These are phyloP conservation scores for Xerocomellus amylosporus DNA, from an alignment of 768 basidiomycete species.

Conservation along the genomic window DNA sequence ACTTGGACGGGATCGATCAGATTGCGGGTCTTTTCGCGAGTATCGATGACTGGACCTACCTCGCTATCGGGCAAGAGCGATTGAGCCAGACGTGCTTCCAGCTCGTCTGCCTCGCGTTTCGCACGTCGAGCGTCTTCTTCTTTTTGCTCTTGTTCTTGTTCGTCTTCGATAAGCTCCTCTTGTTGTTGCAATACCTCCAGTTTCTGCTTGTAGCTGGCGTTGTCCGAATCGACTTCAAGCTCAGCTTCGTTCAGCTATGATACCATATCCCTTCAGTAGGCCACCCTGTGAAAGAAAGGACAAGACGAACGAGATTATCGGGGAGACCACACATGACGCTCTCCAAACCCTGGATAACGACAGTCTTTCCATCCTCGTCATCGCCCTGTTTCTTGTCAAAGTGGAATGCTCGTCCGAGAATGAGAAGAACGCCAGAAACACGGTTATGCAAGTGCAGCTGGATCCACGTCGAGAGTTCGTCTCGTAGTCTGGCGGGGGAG, in stretches of 20 bases:
- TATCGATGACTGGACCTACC: slow-evolving; percentile 39
- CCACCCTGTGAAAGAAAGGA: no score
- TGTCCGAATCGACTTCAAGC: slow-evolving; percentile 90
- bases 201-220: slow-evolving; percentile 96
- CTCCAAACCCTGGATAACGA: slow-evolving; percentile 78
- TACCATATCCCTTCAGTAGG: background rate
- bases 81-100: slow-evolving; percentile 75
- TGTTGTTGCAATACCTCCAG: slow-evolving; percentile 97
- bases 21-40: no score
- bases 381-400: slow-evolving; percentile 77
- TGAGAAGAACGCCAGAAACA: slow-evolving; percentile 89
- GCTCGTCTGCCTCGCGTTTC: slow-evolving; percentile 75
- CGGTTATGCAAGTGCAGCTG: slow-evolving; percentile 84
- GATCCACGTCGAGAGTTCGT: slow-evolving; percentile 93
- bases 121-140: slow-evolving; percentile 89
- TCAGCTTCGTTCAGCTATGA: slow-evolving; percentile 92
- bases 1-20: slow-evolving; percentile 40
- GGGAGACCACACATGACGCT: slow-evolving; percentile 89
- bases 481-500: slow-evolving; percentile 83
- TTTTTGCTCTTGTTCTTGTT: slow-evolving; percentile 96
- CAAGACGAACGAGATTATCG: slow-evolving; percentile 77
- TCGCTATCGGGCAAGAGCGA: slow-evolving; percentile 87
- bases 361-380: slow-evolving; percentile 79
- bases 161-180: slow-evolving; percentile 98
- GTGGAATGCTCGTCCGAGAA: slow-evolving; percentile 93